These are phyloP conservation scores for Umbelopsis ramanniana DNA, from an alignment of 192 early-diverging fungal species.

Conservation along the genomic window DNA sequence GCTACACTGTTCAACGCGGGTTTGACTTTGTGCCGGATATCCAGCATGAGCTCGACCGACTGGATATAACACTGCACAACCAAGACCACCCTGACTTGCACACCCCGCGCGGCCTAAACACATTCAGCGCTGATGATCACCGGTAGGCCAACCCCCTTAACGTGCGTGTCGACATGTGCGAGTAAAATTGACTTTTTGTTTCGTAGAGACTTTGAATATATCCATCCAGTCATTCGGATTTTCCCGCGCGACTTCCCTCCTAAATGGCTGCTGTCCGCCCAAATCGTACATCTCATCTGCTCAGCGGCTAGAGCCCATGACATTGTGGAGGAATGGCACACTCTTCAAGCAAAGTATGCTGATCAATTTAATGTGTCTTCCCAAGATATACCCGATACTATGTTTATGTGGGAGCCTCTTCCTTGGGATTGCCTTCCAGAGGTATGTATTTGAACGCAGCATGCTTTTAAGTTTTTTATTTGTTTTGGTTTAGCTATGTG, in stretches of 20 bases:
- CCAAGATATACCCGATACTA: background rate
- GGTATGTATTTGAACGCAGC: no score
- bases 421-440: constrained; percentile 39
- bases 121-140: constrained; percentile 42
- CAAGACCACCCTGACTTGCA: constrained; percentile 31
- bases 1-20: constrained; percentile 41
- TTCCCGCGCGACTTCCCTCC: constrained; percentile 37
- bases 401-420: constrained; percentile 52
- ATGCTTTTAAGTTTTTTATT: no score
- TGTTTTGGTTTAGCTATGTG: no score
- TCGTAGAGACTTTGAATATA: constrained; percentile 37
- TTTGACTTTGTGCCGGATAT: constrained; percentile 43
- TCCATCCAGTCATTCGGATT: constrained; percentile 43
- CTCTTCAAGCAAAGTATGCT: constrained; percentile 22
- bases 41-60: constrained; percentile 22
- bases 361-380: background rate
- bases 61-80: constrained; percentile 35
- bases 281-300: constrained; percentile 43
- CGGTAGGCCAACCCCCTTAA: constrained; percentile 6
- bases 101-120: constrained; percentile 44
- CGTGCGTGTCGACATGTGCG: background rate
- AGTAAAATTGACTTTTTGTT: background rate
- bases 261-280: constrained; percentile 35
- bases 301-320: constrained; percentile 35
- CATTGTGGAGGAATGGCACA: constrained; percentile 38